Base-by-base conservation (phyloP, 1,139 yeast species). In the Kluyveromyces marxianus region DNA sequence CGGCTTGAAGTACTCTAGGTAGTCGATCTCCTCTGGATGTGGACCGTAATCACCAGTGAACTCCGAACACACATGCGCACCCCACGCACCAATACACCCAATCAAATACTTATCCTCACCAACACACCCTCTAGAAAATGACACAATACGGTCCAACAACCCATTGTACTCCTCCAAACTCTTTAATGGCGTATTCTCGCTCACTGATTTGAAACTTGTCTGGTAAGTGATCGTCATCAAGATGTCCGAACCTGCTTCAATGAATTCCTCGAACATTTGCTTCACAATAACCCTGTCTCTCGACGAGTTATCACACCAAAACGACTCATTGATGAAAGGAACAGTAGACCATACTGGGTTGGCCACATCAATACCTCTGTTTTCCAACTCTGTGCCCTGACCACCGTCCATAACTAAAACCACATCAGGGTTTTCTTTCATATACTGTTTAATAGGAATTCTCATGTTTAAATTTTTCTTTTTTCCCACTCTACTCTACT, bases 31-130 rank as follows among this genome's bases (percentile, higher is more conserved):
- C 26, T 49, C 54, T 6, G 59, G 56, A 35, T 45, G 32, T n/a
- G 47, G 41, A 27, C 60, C 63, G 48, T 57, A 83, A 35, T 75
- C 69, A 1, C 90, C 90, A 2, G 80, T 77, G 56, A 79, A 83
- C 57, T 83, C 92, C 1, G 80, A 70, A 2, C 88, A 86, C 49
- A 77, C 70, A 36, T 62, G 79, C 0, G 87, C 81, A 2, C 59
- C 59, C 62, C 78, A 83, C 0, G 92, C 86, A 0, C 92, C 92
- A n/a, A 82, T 63, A 10, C 84, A 75, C 0, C 83, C 90, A 25
- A 76, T 74, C 14, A 81, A 69, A 41, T 52, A 57, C 30, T 56
- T 58, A 7, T 47, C 53, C 7, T 46, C 53, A 31, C 66, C 62
- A 48, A 71, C 55, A 48, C 63, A 51, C 41, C 57, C 48, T 46